A percentile compares a stretch with the other conserved stretches of the same genome.
phyloP scores from a whole-genome alignment of 129 eudicot genomes.

The Kitagawia praeruptora region DNA sequence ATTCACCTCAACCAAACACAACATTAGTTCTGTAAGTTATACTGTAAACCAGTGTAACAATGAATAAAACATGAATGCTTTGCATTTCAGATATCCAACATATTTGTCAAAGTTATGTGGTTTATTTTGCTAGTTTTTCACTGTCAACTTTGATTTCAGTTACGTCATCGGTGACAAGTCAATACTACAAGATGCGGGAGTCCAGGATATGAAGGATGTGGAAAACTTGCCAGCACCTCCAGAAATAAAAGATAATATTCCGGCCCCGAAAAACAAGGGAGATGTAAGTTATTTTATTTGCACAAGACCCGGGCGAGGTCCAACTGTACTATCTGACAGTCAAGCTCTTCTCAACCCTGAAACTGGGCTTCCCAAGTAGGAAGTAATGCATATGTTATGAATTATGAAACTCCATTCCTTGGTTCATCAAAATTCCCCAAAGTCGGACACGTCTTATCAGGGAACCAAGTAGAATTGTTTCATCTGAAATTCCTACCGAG shows the following conservation, averaged over 20 bases:
- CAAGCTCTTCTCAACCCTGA: slow-evolving; percentile 67
- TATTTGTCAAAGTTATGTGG: neutral
- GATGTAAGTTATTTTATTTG: slow-evolving; percentile 94
- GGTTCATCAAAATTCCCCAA: neutral
- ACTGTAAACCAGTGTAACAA: neutral
- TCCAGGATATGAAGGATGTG: slow-evolving; percentile 61
- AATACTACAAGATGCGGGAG: slow-evolving; percentile 83
- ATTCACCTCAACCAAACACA: too few relatives aligned
- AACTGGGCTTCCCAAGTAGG: slow-evolving; percentile 86
- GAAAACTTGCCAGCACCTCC: slow-evolving; percentile 78
- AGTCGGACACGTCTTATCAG: neutral
- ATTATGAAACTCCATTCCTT: neutral
- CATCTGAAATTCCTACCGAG: neutral
- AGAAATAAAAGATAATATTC: slow-evolving; percentile 46
- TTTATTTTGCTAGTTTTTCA: neutral
- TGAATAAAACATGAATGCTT: neutral
- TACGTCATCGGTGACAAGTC: slow-evolving; percentile 85
- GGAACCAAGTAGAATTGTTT: neutral
- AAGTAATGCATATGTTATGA: neutral
- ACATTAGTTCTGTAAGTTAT: neutral
- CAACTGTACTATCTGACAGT: slow-evolving; percentile 58
- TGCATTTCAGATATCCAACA: neutral
- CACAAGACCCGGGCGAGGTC: slow-evolving; percentile 97
- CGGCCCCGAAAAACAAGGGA: slow-evolving; percentile 51
- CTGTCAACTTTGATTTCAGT: slow-evolving; percentile 20